Percentiles rank a stretch among this genome's conserved stretches.
Evolutionary conservation across 2,329 filamentous ascomycete genomes (phyloP).

Genomic region (Ceratocystis diversiconidia): DNA sequence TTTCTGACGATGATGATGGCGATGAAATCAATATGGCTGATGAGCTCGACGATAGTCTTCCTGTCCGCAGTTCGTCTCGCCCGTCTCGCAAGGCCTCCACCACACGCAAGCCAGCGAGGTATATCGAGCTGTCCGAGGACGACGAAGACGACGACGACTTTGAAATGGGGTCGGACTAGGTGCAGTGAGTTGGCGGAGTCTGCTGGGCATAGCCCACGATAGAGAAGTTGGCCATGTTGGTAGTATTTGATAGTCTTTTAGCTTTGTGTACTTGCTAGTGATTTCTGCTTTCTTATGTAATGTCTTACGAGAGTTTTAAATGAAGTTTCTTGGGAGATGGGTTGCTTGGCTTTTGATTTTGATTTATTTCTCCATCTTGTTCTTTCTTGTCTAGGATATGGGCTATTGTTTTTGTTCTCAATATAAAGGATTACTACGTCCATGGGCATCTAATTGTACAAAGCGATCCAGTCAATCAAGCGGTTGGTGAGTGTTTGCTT

Average conservation of each 20-base stretch:
- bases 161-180: slow-evolving; percentile 17
- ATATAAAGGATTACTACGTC: no score
- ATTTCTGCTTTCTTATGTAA: slow-evolving; percentile 1
- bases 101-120: slow-evolving; percentile 20
- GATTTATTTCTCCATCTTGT: background rate
- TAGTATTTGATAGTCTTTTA: background rate
- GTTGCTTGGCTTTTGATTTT: background rate
- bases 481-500: no score
- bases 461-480: no score
- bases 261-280: background rate
- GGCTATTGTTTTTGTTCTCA: background rate
- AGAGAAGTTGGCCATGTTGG: background rate
- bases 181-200: background rate
- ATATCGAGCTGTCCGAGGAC: slow-evolving; percentile 15
- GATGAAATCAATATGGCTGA: slow-evolving; percentile 28
- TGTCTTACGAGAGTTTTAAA: background rate
- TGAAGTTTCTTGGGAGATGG: background rate
- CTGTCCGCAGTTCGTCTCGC: background rate
- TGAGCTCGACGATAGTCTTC: slow-evolving; percentile 29
- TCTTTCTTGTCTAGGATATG: background rate
- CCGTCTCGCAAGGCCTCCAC: slow-evolving; percentile 17
- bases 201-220: background rate
- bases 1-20: slow-evolving; percentile 26
- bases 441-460: no score
- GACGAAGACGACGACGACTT: slow-evolving; percentile 15